Conservation (phyloP, 345 rosid genomes). For the Cardamine resedifolia region DNA sequence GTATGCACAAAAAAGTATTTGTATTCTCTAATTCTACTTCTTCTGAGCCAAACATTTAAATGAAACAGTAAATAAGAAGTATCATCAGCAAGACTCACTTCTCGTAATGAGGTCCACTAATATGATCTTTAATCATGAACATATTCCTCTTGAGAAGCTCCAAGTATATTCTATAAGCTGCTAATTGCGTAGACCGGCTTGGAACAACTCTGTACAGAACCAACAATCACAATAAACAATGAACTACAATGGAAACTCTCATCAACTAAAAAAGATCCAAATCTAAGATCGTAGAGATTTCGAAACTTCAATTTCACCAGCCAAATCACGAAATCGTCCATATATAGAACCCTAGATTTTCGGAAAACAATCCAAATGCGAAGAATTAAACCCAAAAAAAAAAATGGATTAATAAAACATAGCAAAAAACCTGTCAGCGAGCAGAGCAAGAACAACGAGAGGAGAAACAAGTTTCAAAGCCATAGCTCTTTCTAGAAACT, state of each 20-base stretch:
- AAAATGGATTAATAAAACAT: too few relatives aligned
- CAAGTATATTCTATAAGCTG: constrained; percentile 80
- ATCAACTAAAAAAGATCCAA: background rate
- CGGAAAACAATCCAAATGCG: background rate
- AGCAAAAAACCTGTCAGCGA: too few relatives aligned
- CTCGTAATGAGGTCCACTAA: constrained; percentile 50
- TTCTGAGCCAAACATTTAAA: constrained; percentile 16
- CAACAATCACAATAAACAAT: constrained; percentile 11
- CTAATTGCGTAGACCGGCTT: constrained; percentile 52
- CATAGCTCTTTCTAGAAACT: constrained; percentile 84
- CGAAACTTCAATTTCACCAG: background rate
- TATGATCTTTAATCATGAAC: constrained; percentile 53
- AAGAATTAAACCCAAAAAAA: constrained; percentile 48
- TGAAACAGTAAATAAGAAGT: constrained; percentile 22
- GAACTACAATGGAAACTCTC: background rate
- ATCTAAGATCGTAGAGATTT: constrained; percentile 4
- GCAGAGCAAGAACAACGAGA: constrained; percentile 73
- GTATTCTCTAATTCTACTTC: background rate
- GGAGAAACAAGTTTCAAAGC: constrained; percentile 70
- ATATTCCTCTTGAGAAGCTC: constrained; percentile 79
- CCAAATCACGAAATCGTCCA: background rate
- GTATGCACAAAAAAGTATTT: background rate
- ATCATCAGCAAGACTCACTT: constrained; percentile 51
- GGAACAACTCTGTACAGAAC: constrained; percentile 62
- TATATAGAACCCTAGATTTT: constrained; percentile 1